Conservation (phyloP, 805 yeast genomes). For the Pichia insulana region DNA sequence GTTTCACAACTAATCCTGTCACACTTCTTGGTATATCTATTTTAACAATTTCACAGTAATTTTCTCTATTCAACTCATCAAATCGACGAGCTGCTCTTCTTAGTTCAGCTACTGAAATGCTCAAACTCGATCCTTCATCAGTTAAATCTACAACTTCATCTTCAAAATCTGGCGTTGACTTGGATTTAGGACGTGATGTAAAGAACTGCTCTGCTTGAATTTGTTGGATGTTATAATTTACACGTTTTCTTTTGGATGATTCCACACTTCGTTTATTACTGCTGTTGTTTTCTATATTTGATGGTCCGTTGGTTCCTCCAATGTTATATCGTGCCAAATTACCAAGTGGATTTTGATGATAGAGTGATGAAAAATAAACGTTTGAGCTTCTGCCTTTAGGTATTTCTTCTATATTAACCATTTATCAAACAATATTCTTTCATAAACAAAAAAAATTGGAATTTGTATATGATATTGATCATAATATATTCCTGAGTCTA, state of each 20-base stretch:
- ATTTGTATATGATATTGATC: too few species aligned
- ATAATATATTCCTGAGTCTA: too few species aligned
- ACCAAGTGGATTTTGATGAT: conserved; percentile 11
- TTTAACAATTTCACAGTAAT: conserved; percentile 31
- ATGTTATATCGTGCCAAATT: background rate
- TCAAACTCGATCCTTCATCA: conserved; percentile 2
- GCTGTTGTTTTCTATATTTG: background rate
- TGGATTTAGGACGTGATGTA: conserved; percentile 7
- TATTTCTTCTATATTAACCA: conserved; percentile 26
- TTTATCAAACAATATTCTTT: too few species aligned
- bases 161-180: conserved; percentile 13
- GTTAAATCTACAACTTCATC: conserved; percentile 10
- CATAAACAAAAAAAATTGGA: too few species aligned
- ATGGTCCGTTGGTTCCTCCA: background rate
- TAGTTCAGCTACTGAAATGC: conserved; percentile 22
- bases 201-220: conserved; percentile 24
- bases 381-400: conserved; percentile 20
- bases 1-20: conserved; percentile 12
- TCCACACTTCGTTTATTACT: background rate
- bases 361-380: conserved; percentile 22
- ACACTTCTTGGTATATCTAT: conserved; percentile 32
- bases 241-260: conserved; percentile 22
- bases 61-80: conserved; percentile 35
- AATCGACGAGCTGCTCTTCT: conserved; percentile 32
- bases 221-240: conserved; percentile 28